Evolutionary conservation across 2,329 filamentous ascomycete genomes (phyloP).

Genomic region (Paraphoma sp.): DNA sequence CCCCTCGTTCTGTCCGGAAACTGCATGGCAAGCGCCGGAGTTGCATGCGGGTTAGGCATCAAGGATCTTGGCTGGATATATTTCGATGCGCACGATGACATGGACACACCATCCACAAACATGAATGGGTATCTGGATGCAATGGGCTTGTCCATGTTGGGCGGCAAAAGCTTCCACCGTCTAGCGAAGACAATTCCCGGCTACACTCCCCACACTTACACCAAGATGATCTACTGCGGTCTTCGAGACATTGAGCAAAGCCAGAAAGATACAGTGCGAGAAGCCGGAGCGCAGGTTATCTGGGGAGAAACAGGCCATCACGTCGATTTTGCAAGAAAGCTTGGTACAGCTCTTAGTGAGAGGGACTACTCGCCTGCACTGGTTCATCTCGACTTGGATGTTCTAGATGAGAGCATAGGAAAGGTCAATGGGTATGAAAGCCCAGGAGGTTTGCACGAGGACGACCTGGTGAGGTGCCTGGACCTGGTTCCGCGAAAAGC

Average conservation of each 20-base stretch:
- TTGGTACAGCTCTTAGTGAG: slow-evolving; percentile 1
- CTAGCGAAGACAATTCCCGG: slow-evolving; percentile 43
- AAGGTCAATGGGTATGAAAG: slow-evolving; percentile 48
- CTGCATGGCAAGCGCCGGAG: slow-evolving; percentile 47
- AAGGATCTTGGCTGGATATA: slow-evolving; percentile 45
- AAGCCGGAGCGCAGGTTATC: slow-evolving; percentile 27
- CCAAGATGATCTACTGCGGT: slow-evolving; percentile 26
- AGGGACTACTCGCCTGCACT: slow-evolving; percentile 21
- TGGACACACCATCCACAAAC: slow-evolving; percentile 46
- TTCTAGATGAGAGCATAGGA: slow-evolving; percentile 43
- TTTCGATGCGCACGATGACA: slow-evolving; percentile 55
- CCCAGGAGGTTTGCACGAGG: slow-evolving; percentile 37
- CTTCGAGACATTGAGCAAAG: slow-evolving; percentile 34
- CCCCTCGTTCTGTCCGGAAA: slow-evolving; percentile 51
- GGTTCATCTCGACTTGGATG: slow-evolving; percentile 49
- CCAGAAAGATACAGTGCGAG: slow-evolving; percentile 40
- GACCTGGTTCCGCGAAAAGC: slow-evolving; percentile 12
- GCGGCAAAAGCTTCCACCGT: slow-evolving; percentile 41
- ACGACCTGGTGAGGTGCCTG: slow-evolving; percentile 16
- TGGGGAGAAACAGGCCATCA: slow-evolving; percentile 10
- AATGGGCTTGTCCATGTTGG: slow-evolving; percentile 48
- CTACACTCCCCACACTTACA: slow-evolving; percentile 18
- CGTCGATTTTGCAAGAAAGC: slow-evolving; percentile 8
- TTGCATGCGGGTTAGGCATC: slow-evolving; percentile 43
- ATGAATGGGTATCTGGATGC: slow-evolving; percentile 49